Conservation (phyloP, 495 filamentous ascomycete species). For the Podospora anserina region DNA sequence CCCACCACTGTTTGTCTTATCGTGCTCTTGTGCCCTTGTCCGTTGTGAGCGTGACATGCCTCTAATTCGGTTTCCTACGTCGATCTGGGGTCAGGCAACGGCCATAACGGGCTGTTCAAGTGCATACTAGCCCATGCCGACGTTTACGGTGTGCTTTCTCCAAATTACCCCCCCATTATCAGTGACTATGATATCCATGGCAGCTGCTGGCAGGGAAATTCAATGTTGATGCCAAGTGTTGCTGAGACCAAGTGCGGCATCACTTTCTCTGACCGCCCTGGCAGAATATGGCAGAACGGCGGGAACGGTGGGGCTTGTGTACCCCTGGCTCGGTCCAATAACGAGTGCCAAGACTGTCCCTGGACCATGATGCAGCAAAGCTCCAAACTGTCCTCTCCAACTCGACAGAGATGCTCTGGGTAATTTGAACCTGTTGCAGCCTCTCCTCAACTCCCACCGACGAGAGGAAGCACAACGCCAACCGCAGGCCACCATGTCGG, state of each 20-base stretch:
- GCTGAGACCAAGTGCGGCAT: not conserved
- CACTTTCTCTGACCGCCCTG: constrained; percentile 15
- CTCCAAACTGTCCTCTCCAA: constrained; percentile 46
- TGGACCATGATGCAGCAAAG: constrained; percentile 30
- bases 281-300: constrained; percentile 18
- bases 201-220: not conserved
- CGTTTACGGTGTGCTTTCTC: not conserved
- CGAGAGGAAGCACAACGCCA: constrained; percentile 34
- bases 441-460: constrained; percentile 25
- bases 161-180: not conserved
- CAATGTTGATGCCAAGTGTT: not conserved
- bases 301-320: constrained; percentile 15
- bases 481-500: constrained; percentile 39
- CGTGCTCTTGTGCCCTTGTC: not conserved
- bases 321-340: constrained; percentile 16
- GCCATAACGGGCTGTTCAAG: not conserved
- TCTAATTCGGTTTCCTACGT: not conserved
- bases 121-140: not conserved
- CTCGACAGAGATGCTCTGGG: constrained; percentile 17
- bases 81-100: not conserved
- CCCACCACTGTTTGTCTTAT: not conserved
- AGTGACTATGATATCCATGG: not conserved
- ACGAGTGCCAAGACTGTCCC: constrained; percentile 28
- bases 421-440: constrained; percentile 19
- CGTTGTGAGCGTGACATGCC: not conserved